A percentile compares a stretch with the other conserved stretches of the same genome.
Conservation (phyloP, 1,284 basidiomycete genomes). For the Leccinum glutinopallens region DNA sequence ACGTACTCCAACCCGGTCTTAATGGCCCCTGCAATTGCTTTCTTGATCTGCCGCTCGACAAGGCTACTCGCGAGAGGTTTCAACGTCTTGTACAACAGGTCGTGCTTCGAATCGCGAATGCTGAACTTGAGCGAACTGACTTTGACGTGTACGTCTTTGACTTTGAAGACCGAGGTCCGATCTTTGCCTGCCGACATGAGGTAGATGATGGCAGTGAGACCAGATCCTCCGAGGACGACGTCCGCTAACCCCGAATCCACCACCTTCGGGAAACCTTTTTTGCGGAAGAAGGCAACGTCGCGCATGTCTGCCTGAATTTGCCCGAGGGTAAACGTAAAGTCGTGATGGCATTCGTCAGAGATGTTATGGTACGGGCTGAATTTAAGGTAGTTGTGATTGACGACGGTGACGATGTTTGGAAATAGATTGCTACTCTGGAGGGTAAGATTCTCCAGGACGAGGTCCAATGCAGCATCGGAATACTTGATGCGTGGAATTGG, state of each 20-base stretch:
- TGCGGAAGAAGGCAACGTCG: slow-evolving; percentile 86
- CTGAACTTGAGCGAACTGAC: slow-evolving; percentile 87
- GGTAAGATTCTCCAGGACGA: slow-evolving; percentile 93
- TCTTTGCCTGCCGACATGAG: slow-evolving; percentile 69
- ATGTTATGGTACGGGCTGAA: slow-evolving; percentile 75
- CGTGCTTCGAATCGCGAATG: slow-evolving; percentile 92
- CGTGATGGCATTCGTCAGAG: slow-evolving; percentile 64
- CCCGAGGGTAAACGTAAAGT: slow-evolving; percentile 69
- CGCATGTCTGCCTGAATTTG: slow-evolving; percentile 96
- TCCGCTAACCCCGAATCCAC: slow-evolving; percentile 92
- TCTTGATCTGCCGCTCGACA: slow-evolving; percentile 90
- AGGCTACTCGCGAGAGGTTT: slow-evolving; percentile 74
- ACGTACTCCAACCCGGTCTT: slow-evolving; percentile 83
- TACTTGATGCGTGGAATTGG: slow-evolving; percentile 94
- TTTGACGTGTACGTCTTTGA: slow-evolving; percentile 78
- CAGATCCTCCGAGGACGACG: slow-evolving; percentile 82
- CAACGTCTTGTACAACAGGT: slow-evolving; percentile 85
- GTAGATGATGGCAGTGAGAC: slow-evolving; percentile 65
- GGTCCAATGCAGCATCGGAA: slow-evolving; percentile 82
- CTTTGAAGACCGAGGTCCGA: slow-evolving; percentile 73
- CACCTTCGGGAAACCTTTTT: slow-evolving; percentile 83
- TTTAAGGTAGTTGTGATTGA: slow-evolving; percentile 83
- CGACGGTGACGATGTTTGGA: slow-evolving; percentile 80
- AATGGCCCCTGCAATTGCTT: slow-evolving; percentile 79
- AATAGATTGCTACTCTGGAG: slow-evolving; percentile 84